These are phyloP conservation scores for Ophiostoma piceae DNA, from an alignment of 2,329 filamentous ascomycete species.

Conservation along the genomic window DNA sequence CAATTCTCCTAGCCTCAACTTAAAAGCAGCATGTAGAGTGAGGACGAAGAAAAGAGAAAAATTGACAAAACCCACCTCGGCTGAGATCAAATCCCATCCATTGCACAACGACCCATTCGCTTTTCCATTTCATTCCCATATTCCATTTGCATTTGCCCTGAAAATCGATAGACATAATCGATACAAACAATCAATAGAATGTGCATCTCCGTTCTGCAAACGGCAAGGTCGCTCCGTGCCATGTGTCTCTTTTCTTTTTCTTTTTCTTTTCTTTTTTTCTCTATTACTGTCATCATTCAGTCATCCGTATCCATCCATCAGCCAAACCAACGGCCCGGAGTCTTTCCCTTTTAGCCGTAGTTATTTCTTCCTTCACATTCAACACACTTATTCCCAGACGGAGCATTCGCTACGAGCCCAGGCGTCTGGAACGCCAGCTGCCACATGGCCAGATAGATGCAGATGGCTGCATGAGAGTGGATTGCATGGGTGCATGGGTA, in stretches of 20 bases:
- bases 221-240: not conserved
- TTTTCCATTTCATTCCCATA: not conserved
- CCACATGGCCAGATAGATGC: not conserved
- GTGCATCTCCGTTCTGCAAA: conserved; percentile 9
- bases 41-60: too few species aligned
- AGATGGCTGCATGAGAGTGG: not conserved
- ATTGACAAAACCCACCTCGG: not conserved
- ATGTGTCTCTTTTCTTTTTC: not conserved
- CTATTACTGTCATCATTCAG: not conserved
- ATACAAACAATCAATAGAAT: not conserved
- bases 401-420: conserved; percentile 6
- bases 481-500: not conserved
- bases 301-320: not conserved
- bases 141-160: not conserved
- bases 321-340: not conserved
- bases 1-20: not conserved
- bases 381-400: not conserved
- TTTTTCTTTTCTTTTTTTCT: not conserved
- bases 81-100: not conserved
- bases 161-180: not conserved
- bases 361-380: not conserved
- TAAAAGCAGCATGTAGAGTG: not conserved
- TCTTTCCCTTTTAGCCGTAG: conserved; percentile 6
- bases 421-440: not conserved
- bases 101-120: too few species aligned